phyloP scores from a whole-genome alignment of 331 rosid genomes.

The Prunus yedoensis region DNA sequence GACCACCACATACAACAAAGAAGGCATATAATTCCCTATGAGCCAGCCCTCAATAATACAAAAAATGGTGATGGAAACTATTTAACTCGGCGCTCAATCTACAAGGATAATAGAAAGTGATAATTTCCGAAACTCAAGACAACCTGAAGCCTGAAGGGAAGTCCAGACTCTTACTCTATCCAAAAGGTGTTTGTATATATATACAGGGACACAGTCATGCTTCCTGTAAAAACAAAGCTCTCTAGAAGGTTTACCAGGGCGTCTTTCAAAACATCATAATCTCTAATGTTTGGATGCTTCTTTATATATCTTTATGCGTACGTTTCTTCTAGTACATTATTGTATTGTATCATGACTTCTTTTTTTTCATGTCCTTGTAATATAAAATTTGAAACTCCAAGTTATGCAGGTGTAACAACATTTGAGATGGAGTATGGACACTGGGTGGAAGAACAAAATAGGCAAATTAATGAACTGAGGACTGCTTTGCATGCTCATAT shows the following conservation, averaged over 20 bases:
- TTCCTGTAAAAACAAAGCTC: neutral
- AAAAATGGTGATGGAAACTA: too few species aligned
- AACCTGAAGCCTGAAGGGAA: neutral
- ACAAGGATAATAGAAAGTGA: neutral
- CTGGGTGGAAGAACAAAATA: slow-evolving; percentile 83
- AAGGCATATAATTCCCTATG: neutral
- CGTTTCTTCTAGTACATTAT: neutral
- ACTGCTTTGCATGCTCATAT: slow-evolving; percentile 55
- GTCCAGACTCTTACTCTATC: neutral
- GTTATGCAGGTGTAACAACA: slow-evolving; percentile 53
- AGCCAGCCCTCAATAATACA: neutral
- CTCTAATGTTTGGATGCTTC: neutral
- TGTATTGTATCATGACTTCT: slow-evolving; percentile 7
- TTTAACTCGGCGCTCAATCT: neutral
- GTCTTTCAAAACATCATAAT: neutral
- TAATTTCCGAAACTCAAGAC: neutral
- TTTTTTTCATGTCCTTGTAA: slow-evolving; percentile 24
- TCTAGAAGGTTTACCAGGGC: neutral
- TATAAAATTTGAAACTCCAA: slow-evolving; percentile 23
- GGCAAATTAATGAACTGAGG: slow-evolving; percentile 60
- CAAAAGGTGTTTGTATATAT: neutral
- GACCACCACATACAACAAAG: neutral
- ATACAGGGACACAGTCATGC: neutral
- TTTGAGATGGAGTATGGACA: slow-evolving; percentile 78
- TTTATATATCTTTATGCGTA: neutral